A percentile compares a stretch with the other conserved stretches of the same genome.
Evolutionary conservation across 352 stramenopile genomes (phyloP).

Genomic region (Globisporangium camurandrum): DNA sequence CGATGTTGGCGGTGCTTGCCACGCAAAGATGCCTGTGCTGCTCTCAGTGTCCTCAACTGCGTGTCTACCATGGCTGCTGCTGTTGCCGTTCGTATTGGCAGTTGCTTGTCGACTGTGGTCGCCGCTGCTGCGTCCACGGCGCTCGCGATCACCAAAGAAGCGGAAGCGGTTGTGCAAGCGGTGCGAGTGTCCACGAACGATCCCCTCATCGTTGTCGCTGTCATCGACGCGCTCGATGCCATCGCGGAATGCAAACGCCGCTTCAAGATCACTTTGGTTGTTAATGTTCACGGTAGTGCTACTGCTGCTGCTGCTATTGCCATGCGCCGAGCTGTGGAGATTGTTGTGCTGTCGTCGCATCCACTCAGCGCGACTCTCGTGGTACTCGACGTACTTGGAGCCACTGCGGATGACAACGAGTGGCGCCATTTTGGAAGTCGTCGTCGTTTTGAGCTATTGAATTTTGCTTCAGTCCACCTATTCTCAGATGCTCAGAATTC

Average conservation of each 20-base stretch:
- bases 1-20: too few species aligned
- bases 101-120: too few species aligned
- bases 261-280: slow-evolving; percentile 12
- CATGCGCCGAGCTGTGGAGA: slow-evolving; percentile 6
- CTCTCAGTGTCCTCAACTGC: not conserved
- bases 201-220: not conserved
- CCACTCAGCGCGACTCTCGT: slow-evolving; percentile 41
- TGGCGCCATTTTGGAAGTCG: slow-evolving; percentile 42
- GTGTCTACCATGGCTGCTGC: not conserved
- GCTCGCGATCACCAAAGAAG: not conserved
- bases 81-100: not conserved
- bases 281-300: slow-evolving; percentile 11
- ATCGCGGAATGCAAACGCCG: too few species aligned
- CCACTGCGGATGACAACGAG: slow-evolving; percentile 64
- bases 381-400: slow-evolving; percentile 58
- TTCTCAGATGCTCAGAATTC: too few species aligned
- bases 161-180: not conserved
- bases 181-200: too few species aligned
- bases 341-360: slow-evolving; percentile 15
- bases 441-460: not conserved
- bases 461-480: not conserved
- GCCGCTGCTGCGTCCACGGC: too few species aligned
- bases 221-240: slow-evolving; percentile 10
- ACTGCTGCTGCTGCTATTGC: slow-evolving; percentile 7
- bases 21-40: too few species aligned